Evolutionary conservation across 2,329 filamentous ascomycete genomes (phyloP), one percentile per base, ranked within the genome.

Genomic region (Pseudomassariella vexata): DNA sequence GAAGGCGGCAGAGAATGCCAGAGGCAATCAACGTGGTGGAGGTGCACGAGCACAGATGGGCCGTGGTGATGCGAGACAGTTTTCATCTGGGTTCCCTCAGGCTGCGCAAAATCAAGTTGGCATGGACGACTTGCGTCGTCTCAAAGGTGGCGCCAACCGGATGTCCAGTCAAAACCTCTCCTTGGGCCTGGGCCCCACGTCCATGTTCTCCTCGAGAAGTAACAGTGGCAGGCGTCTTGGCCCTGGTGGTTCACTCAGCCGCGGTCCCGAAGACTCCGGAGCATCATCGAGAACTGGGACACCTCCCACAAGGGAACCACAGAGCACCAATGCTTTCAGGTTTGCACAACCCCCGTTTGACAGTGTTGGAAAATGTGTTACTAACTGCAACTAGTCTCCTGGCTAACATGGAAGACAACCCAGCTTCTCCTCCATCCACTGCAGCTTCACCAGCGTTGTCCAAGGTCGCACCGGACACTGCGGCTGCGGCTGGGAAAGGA

Each of bases 271-370:
- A 50, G 88, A 94, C 48, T 95, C 89, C 40, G 85, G 79, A 48
- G 77, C 82, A 46, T 94, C 87, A 34, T 95, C 89, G 38, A 81
- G 92, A 47, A 94, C 87, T 35, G 86, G 85, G 49, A 96, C 90
- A 29, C 89, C 89, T 34, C 85, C 88, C 27, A 75, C 73, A 14
- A 60, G 66, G 34, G 63, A 68, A 49, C 73, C 75, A 32, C 82
- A 77, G 38, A 84, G 84, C 53, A 78, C 81, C 47, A 98, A 98
- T 69, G 82, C 89, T 48, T 98, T 95, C 68, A 90, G 87, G 89
- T 95, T 78, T 72, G 82, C 16, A 14, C 20, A 8, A 5, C 3
- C 14, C 15, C 15, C 2, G 19, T 5, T 15, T 18, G 9, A 10
- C 10, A 28, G 23, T 23, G 17, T 15, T 18, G 9, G 18, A 10